Evolutionary conservation across 1,284 basidiomycete species (phyloP), one percentile per base, ranked within the genome.

Genomic region (Pascua sp.): DNA sequence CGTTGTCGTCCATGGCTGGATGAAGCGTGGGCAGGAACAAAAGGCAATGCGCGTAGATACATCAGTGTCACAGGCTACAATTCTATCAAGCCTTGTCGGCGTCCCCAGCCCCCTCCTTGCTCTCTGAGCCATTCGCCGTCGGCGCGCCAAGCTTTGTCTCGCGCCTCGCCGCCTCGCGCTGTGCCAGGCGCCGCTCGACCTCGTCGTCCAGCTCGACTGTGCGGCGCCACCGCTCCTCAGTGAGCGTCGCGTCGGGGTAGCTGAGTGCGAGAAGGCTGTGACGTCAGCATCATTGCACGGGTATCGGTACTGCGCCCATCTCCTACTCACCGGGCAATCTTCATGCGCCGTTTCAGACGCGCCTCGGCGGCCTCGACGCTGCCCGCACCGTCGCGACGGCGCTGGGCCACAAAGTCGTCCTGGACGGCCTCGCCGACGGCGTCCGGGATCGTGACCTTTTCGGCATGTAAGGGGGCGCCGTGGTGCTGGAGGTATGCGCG

Each of bases 341-440:
- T 69, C 75, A 78, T 75, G 42, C 74, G 63, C 32, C 72, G 57
- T 55, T 67, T 73, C 48, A 78, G 58, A 7, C 65, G 61, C 11
- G 59, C 67, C 53, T 71, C 67, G 5, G 68, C 68, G 7, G 51
- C 64, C 17, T 70, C 68, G 3, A 43, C 64, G 11, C 54, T 63
- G 7, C 53, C 54, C 0, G 53, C 52, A n/a, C 61, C 62, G 4
- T 42, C 53, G 4, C 56, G 57, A 40, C 64, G 64, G 11, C 76
- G 66, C 17, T 66, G 57, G 5, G 55, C 52, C 5, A 78, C 70
- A 50, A 74, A 78, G 17, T 62, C 61, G 41, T 72, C 66, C 63
- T 78, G 75, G 15, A 77, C 72, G 11, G 62, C 38, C 42, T 66
- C 58, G 12, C 66, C 69, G 11, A 69, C 64, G 1, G 62, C 59